These are phyloP conservation scores for Kuraishia piskuri DNA, from an alignment of 805 yeast genomes.

Conservation along the genomic window DNA sequence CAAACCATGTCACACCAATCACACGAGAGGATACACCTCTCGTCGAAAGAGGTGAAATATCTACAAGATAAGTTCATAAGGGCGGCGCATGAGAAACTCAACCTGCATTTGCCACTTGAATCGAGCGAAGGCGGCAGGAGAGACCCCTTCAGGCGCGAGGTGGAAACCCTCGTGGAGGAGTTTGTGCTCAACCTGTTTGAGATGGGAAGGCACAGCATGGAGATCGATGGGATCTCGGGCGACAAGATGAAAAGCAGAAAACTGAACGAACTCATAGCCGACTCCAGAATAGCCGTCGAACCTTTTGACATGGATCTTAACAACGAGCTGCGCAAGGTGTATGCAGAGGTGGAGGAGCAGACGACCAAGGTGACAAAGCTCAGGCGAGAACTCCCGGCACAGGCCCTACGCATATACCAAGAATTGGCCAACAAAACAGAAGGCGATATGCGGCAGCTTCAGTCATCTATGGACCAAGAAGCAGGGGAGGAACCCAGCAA, in stretches of 20 bases:
- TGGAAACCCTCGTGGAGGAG: conserved; percentile 32
- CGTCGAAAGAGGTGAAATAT: conserved; percentile 42
- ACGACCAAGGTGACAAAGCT: conserved; percentile 48
- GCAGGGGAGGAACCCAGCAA: conserved; percentile 3
- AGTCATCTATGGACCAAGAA: neutral
- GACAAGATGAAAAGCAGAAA: conserved; percentile 11
- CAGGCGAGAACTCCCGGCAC: conserved; percentile 43
- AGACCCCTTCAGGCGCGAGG: conserved; percentile 33
- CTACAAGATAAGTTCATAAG: conserved; percentile 34
- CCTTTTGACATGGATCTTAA: conserved; percentile 65
- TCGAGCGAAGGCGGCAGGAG: conserved; percentile 10
- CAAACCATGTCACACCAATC: conserved; percentile 13
- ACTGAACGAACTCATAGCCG: conserved; percentile 1
- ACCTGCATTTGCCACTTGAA: conserved; percentile 36
- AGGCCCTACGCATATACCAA: conserved; percentile 25
- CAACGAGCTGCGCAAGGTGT: conserved; percentile 44
- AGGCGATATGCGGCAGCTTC: conserved; percentile 18
- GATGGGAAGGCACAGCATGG: conserved; percentile 42
- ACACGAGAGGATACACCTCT: conserved; percentile 37
- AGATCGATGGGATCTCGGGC: conserved; percentile 41
- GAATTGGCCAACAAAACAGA: conserved; percentile 8
- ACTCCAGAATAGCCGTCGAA: conserved; percentile 34
- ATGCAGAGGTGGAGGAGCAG: conserved; percentile 53
- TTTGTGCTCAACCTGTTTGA: conserved; percentile 49
- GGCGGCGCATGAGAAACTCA: conserved; percentile 35